Conservation (phyloP, 1,139 yeast species). For the Taphrina wiesneri region DNA sequence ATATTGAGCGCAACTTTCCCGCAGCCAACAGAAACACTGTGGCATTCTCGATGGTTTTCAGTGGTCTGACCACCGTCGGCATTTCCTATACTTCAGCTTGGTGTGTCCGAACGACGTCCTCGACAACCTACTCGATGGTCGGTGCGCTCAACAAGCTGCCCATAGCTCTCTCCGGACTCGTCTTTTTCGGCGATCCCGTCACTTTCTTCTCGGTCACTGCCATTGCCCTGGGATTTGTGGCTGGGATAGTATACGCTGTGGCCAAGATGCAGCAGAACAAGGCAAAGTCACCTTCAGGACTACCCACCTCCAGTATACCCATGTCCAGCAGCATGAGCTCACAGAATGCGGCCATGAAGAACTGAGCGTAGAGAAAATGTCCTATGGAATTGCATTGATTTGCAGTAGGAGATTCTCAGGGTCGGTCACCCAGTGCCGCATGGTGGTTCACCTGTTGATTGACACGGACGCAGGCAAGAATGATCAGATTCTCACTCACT, state of each 20-base stretch:
- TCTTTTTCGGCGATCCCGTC: slow-evolving; percentile 92
- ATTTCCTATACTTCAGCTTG: slow-evolving; percentile 98
- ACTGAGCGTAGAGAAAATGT: too few relatives aligned
- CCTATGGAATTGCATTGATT: too few relatives aligned
- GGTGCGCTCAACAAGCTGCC: slow-evolving; percentile 98
- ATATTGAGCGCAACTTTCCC: slow-evolving; percentile 77
- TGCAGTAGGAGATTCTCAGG: too few relatives aligned
- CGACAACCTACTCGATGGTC: slow-evolving; percentile 98
- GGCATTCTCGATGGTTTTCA: slow-evolving; percentile 77
- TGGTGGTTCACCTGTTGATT: too few relatives aligned
- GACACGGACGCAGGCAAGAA: too few relatives aligned
- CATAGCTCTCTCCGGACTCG: slow-evolving; percentile 88
- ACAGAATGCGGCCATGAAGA: slow-evolving; percentile 35
- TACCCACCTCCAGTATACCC: slow-evolving; percentile 28
- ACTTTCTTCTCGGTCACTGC: slow-evolving; percentile 90
- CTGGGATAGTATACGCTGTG: slow-evolving; percentile 92
- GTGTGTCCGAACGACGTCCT: slow-evolving; percentile 98
- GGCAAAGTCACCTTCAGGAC: slow-evolving; percentile 13
- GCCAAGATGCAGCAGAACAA: slow-evolving; percentile 42
- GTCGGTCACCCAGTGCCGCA: too few relatives aligned
- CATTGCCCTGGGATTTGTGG: slow-evolving; percentile 85
- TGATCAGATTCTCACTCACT: too few relatives aligned
- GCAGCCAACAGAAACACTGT: slow-evolving; percentile 64
- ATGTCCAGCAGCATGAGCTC: slow-evolving; percentile 36
- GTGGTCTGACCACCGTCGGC: slow-evolving; percentile 93